Conservation (phyloP, 2,329 filamentous ascomycete genomes). For the Neofusicoccum sp. region DNA sequence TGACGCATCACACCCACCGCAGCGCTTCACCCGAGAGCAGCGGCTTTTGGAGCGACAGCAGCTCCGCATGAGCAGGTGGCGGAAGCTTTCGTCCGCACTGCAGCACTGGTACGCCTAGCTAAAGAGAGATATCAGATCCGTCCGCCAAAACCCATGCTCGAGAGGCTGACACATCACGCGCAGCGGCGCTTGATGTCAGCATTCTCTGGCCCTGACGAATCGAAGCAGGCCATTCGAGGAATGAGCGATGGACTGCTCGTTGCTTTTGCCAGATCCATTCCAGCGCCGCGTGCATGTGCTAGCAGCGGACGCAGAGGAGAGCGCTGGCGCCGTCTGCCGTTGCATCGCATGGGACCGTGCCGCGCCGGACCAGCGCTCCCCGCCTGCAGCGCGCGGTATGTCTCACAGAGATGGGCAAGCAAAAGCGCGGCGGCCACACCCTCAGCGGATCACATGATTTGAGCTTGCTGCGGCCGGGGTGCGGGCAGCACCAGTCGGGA, state of each 20-base stretch:
- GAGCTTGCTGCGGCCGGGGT: conserved; percentile 8
- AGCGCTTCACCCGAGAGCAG: too few species aligned
- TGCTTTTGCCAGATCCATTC: conserved; percentile 8
- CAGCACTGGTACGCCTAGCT: too few species aligned
- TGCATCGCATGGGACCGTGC: conserved; percentile 11
- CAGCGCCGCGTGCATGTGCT: background rate
- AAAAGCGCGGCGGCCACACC: background rate
- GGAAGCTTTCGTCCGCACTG: too few species aligned
- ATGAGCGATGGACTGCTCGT: background rate
- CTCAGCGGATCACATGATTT: conserved; percentile 3
- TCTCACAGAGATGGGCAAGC: background rate
- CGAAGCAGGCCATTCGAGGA: background rate
- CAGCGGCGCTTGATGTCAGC: conserved; percentile 1
- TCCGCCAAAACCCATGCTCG: conserved; percentile 1
- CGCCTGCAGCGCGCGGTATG: background rate
- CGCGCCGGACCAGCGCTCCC: background rate
- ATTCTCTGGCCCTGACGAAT: conserved; percentile 15
- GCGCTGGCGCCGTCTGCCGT: background rate
- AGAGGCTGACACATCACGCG: background rate
- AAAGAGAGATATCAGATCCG: too few species aligned
- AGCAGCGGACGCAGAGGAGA: conserved; percentile 6
- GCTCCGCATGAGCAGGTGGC: too few species aligned
- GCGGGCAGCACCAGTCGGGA: conserved; percentile 7
- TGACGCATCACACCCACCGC: background rate
- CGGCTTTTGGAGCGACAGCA: too few species aligned